Percentiles rank a stretch among this genome's conserved stretches.
Conservation (phyloP, 305 asterid genomes). For the Fraxinus sp. region DNA sequence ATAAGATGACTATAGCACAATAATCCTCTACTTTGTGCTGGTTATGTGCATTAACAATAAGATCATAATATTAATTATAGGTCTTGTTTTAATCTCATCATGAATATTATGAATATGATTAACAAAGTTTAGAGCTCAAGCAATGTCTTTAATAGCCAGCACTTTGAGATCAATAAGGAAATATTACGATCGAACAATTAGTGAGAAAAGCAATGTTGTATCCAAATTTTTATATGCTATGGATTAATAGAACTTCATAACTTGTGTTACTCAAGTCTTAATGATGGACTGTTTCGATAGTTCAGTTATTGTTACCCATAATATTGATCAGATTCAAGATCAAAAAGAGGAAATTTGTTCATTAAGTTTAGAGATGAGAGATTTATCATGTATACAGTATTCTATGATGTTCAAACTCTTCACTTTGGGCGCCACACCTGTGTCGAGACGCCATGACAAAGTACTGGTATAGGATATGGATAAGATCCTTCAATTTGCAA, state of each 20-base stretch:
- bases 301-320: not conserved
- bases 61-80: not conserved
- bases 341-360: not conserved
- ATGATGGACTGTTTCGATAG: not conserved
- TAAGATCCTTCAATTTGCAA: not conserved
- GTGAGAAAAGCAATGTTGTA: not conserved
- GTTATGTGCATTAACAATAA: not conserved
- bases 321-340: not conserved
- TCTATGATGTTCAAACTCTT: not conserved
- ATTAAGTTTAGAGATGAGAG: not conserved
- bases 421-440: not conserved
- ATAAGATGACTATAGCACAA: not conserved
- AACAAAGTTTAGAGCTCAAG: not conserved
- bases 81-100: not conserved
- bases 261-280: not conserved
- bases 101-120: not conserved
- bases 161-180: not conserved
- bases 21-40: not conserved
- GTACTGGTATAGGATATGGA: not conserved
- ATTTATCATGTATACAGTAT: not conserved
- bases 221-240: not conserved
- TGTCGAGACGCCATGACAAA: not conserved
- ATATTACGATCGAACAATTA: not conserved
- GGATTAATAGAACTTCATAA: not conserved
- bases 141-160: not conserved